Evolutionary conservation across 2,329 filamentous ascomycete species (phyloP), one percentile per base, ranked within the genome.

Genomic region (Trichoderma simmonsii): DNA sequence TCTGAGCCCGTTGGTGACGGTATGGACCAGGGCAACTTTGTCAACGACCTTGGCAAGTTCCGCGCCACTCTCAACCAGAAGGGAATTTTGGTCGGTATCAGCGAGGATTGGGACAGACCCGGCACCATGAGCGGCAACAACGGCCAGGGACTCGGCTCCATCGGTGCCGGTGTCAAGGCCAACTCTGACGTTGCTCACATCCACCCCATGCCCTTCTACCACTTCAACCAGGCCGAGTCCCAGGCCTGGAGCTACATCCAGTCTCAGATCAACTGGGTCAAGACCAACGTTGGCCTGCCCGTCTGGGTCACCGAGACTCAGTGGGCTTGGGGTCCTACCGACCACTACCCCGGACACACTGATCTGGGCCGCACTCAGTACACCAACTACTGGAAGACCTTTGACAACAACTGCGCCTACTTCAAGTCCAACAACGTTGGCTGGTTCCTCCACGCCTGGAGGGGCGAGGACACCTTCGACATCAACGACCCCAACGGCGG

Each of bases 161-260:
- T 74, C 34, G 75, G 75, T 8, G 18, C 51, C 4, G 74, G 72
- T 6, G 74, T 76, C 59, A 73, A 73, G 60, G 63, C 54, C 26
- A 75, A 74, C 71, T 75, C 75, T 11, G 73, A 75, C 36, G 60
- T 73, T 34, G 73, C 74, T 6, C 74, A 75, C 65, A 76, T 74
- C 72, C 75, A 76, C 70, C 72, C 73, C 48, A 76, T 76, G 75
- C 74, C 74, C 30, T 76, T 76, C 65, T 75, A 75, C 54, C 74
- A 73, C 64, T 59, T 61, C 54, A 72, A 74, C 70, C 66, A 73
- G 12, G 39, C 57, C 21, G 60, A 72, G 34, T 69, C 71, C 14
- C 28, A 71, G 14, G 73, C 74, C 9, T 75, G 72, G 73, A 66
- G 54, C 18, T 76, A 75, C 60, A 74, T 75, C 54, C 65, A 75